Base-by-base conservation (phyloP, 768 basidiomycete genomes). In the Tephrocybe rancida region DNA sequence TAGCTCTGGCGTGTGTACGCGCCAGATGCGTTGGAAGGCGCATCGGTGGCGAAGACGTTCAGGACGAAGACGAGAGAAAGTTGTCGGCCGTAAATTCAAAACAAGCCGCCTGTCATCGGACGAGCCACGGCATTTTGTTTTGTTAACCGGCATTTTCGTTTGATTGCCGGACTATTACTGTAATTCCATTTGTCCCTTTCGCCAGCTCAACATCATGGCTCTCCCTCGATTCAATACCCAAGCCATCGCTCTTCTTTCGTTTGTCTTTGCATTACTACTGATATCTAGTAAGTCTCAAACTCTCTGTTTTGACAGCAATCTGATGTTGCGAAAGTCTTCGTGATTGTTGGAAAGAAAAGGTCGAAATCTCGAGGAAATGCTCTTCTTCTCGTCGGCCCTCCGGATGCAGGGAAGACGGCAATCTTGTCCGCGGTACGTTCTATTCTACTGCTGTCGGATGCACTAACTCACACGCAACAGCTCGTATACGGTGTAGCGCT, bases 351-450 rank as follows among this genome's bases (percentile, higher is more conserved):
- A 41, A 72, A 70, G 57, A 71, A 73, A 48, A 82, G 71, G 61
- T 73, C 80, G 6, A 72, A 66, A 38, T 68, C 79, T 1, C 73
- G 70, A 64, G 84, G 86, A 22, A 82, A 80, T 65, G 72, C 79
- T n/a, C 63, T 94, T n/a, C 68, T 94, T 3, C 73, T 94, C n/a
- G 78, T 89, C 3, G 92, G 92, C 2, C 75, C 85, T 34, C 78
- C 85, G 5, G 89, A 92, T 68, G 82, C 83, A 1, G 92, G 92
- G 43, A 94, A 94, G 73, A 93, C 92, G 1, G 78, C 90, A 18
- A 84, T 93, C 34, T 64, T 92, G 45, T 84, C 87, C 21, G 76
- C 80, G 56, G 92, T 90, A 56, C 59, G 85, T 77, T 13, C 37
- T 48, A 30, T 39, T 18, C 32, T 9, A 43, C 18, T 35, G 14